A percentile compares a stretch with the other conserved stretches of the same genome.
phyloP scores from a whole-genome alignment of 2,329 filamentous ascomycete genomes.

The Lasiodiplodia sp. region DNA sequence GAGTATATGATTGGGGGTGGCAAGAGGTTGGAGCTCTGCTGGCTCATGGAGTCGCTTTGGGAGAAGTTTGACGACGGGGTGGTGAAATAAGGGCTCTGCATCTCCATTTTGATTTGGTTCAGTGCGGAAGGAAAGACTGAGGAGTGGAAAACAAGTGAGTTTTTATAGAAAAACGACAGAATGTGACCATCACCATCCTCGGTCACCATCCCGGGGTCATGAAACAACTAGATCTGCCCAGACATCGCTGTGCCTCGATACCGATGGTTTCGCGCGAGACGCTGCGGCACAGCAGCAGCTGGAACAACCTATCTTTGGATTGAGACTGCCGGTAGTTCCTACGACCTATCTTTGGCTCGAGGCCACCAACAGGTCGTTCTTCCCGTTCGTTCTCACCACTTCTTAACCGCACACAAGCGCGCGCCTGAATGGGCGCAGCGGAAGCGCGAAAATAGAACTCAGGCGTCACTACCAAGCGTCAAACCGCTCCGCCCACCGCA shows the following conservation, averaged over 20 bases:
- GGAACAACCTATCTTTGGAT: not conserved
- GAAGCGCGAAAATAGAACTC: not conserved
- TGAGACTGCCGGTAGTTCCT: not conserved
- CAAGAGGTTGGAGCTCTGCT: not conserved
- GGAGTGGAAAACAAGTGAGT: not conserved
- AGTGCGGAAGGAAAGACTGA: not conserved
- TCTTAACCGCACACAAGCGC: not conserved
- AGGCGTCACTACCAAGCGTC: not conserved
- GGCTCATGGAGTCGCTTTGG: not conserved
- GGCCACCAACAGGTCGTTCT: not conserved
- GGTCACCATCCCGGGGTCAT: not conserved
- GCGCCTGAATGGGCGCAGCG: not conserved
- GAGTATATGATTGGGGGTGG: not conserved
- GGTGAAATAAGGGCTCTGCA: not conserved
- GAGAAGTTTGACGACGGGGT: not conserved
- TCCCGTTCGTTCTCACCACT: not conserved
- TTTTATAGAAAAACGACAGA: not conserved
- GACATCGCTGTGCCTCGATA: not conserved
- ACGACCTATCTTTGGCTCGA: no score
- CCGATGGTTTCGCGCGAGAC: not conserved
- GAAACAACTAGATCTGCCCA: not conserved
- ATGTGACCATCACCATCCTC: not conserved
- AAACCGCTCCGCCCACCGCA: not conserved
- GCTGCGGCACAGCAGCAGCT: not conserved
- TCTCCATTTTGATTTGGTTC: not conserved